Conservation (phyloP, 2,329 filamentous ascomycete genomes). For the Paecilomyces variotii region DNA sequence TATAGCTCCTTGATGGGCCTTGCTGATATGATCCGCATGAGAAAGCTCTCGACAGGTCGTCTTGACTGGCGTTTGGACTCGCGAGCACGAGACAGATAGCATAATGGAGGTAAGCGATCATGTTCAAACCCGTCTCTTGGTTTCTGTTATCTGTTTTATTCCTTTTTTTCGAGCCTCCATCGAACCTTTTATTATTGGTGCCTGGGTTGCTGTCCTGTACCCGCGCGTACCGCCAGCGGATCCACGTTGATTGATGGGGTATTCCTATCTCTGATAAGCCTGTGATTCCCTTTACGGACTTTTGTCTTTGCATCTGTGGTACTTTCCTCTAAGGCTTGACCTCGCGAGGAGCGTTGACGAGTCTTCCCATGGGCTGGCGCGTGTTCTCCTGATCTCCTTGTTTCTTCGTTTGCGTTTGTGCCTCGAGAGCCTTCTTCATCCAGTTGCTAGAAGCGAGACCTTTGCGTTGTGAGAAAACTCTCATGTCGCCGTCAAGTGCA, state of each 20-base stretch:
- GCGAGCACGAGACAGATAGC: not conserved
- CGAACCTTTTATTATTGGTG: not conserved
- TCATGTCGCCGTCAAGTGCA: not conserved
- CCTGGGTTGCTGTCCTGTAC: not conserved
- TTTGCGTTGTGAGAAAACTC: not conserved
- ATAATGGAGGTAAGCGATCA: not conserved
- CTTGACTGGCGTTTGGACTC: not conserved
- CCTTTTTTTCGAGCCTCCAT: not conserved
- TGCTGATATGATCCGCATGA: not conserved
- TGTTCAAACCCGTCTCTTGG: not conserved
- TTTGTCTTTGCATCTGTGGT: not conserved
- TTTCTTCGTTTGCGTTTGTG: not conserved
- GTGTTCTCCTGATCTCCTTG: not conserved
- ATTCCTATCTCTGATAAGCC: not conserved
- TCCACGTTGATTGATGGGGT: not conserved
- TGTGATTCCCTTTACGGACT: not conserved
- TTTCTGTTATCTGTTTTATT: not conserved
- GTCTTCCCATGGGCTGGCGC: not conserved
- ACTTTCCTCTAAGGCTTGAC: not conserved
- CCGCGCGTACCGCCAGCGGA: not conserved
- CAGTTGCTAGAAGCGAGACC: not conserved
- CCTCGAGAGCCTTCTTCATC: not conserved
- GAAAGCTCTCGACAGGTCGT: not conserved
- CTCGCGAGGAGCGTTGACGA: not conserved
- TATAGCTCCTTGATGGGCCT: not conserved